phyloP scores from a whole-genome alignment of 73 alveolate species.

The Paramecium tetraurelia region DNA sequence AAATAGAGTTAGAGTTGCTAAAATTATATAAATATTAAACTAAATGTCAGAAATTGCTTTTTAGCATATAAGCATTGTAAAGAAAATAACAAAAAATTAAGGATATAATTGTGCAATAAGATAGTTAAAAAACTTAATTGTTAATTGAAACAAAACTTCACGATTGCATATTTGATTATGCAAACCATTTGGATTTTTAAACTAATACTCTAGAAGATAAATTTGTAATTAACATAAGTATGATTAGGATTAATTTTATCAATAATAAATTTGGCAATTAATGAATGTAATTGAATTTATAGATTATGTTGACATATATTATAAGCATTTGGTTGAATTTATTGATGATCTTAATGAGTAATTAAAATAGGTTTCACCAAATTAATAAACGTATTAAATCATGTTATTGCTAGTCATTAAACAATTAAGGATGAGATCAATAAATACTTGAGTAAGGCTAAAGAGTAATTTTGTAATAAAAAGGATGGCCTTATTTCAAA shows the following conservation, averaged over 20 bases:
- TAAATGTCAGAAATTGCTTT: not conserved
- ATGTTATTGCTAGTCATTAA: not conserved
- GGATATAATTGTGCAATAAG: not conserved
- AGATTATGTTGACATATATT: not conserved
- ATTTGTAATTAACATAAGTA: not conserved
- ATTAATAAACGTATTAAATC: not conserved
- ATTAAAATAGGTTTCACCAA: not conserved
- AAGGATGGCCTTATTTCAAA: not conserved
- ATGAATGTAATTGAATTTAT: slow-evolving; percentile 19
- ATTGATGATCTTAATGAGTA: not conserved
- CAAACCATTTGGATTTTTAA: not conserved
- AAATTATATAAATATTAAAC: not conserved
- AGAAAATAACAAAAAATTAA: not conserved
- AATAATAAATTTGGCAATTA: not conserved
- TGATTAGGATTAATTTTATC: slow-evolving; percentile 4
- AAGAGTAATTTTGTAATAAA: not conserved
- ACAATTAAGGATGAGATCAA: not conserved
- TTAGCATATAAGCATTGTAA: not conserved
- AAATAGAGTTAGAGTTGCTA: not conserved
- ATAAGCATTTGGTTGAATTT: not conserved
- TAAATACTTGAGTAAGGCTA: not conserved
- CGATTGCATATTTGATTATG: not conserved
- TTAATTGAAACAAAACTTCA: not conserved
- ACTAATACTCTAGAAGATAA: not conserved
- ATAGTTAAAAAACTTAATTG: not conserved